Evolutionary conservation across 306 rosid species (phyloP), one percentile per base, ranked within the genome.

Genomic region (Chamaecrista fasciculata): DNA sequence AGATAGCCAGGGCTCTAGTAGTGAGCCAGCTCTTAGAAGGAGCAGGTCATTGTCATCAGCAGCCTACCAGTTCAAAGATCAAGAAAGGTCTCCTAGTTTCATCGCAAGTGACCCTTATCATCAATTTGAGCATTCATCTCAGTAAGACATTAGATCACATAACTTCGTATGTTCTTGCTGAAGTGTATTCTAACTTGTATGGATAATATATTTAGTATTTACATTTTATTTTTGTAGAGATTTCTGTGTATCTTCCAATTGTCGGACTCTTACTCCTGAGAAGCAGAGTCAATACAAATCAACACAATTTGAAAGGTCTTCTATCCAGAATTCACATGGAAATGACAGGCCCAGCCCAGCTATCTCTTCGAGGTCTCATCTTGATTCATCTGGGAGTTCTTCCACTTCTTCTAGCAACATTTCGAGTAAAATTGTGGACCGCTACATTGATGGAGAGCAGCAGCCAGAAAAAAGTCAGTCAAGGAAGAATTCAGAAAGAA

Each of bases 401-500:
- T 87, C 99, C 69, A 83, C 83, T 46, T 64, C 82, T 70, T 91
- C 95, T 49, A 86, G 96, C 84, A 85, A 80, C 78, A 56, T 78
- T 62, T 88, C 97, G 3, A 76, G 86, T 68, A 88, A 79, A 70
- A 46, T 87, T 67, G 70, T 91, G 66, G 97, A 91, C 75, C 95
- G 97, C 69, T 94, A 79, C 70, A 91, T 94, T 59, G 99, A 90
- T 40, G 97, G 96, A 67, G 99, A 94, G 76, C 97, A 85, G 81
- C 91, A 81, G 66, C 84, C 82, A 67, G 91, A 77, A 72, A 78
- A 71, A 42, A 77, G 70, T 66, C 84, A 71, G 63, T 58, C 79
- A 16, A 73, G 78, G 70, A 82, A 52, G 76, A 76, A 19, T 71
- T 76, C 83, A 29, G 86, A 82, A 57, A 80, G 80, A 50, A 77